Percentiles rank a stretch among this genome's conserved stretches.
phyloP scores from a whole-genome alignment of 768 basidiomycete species.

The Cystobasidium ongulense region DNA sequence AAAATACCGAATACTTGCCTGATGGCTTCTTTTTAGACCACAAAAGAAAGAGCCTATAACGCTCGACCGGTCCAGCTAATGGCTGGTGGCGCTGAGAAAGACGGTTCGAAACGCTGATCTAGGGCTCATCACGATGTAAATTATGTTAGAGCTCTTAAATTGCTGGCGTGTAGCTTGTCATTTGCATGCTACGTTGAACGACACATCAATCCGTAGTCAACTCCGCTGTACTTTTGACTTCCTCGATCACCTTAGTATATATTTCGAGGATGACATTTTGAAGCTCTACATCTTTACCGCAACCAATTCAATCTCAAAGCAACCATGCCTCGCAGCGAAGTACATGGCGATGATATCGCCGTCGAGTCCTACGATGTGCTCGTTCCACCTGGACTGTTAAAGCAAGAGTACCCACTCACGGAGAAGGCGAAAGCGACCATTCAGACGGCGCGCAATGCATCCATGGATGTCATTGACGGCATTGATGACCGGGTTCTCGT shows the following conservation, averaged over 20 bases:
- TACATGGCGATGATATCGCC: slow-evolving; percentile 22
- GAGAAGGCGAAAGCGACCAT: slow-evolving; percentile 62
- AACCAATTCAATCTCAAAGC: not conserved
- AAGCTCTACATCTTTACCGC: not conserved
- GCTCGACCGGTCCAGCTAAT: too few relatives aligned
- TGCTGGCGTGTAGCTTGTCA: too few relatives aligned
- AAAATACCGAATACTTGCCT: too few relatives aligned
- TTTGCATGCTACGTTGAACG: too few relatives aligned
- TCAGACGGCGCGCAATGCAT: slow-evolving; percentile 65
- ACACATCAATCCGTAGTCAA: not conserved
- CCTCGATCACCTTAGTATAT: not conserved
- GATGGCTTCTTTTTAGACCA: too few relatives aligned
- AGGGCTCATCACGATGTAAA: too few relatives aligned
- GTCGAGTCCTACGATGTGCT: slow-evolving; percentile 59
- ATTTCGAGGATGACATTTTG: too few relatives aligned
- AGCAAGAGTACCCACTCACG: slow-evolving; percentile 71
- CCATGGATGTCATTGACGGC: slow-evolving; percentile 72
- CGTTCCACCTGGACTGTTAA: slow-evolving; percentile 80
- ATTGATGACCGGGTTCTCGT: slow-evolving; percentile 79
- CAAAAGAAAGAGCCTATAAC: too few relatives aligned
- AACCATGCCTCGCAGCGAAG: slow-evolving; percentile 21
- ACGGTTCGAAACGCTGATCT: too few relatives aligned
- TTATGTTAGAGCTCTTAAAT: too few relatives aligned
- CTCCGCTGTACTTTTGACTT: not conserved
- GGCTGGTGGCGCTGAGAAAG: too few relatives aligned